Evolutionary conservation across 495 filamentous ascomycete species (phyloP), one percentile per base, ranked within the genome.

Genomic region (Letharia columbiana): DNA sequence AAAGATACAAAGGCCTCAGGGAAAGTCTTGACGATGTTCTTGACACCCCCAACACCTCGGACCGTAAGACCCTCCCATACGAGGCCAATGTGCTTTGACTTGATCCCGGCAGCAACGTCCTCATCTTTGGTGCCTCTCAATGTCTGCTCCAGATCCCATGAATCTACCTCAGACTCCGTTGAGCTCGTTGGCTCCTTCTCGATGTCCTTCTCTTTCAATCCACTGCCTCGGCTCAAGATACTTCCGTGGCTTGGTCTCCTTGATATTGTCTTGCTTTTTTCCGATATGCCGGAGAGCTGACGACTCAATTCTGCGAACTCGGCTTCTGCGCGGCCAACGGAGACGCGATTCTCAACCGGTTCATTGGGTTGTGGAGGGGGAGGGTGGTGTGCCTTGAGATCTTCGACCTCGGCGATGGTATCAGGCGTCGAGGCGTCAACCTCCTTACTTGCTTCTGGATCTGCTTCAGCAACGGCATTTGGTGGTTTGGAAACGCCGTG

Each of bases 281-380:
- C 83, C 17, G 88, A 91, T 42, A 89, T 75, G 17, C 78, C 82
- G 20, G 87, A 87, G 37, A 96, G 79, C 76, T 93, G 86, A 56
- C 84, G 81, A 70, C 84, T 89, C 28, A 95, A 79, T 67, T 91
- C 82, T 11, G 83, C 84, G 68, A 95, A 96, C 52, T 94, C 88
- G 44, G 85, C 82, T 73, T 92, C 86, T 15, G 91, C 91, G 44
- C 81, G 83, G 62, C 83, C 78, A 62, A 96, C 84, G 40, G 47
- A 42, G 33, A 64, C 49, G 33, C 62, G 45, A 56, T 56, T 57
- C 2, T 49, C 45, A 11, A 2, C 20, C 0, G 18, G 0, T 49
- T 49, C 20, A 23, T 2, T 49, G 45, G 45, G 20, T n/a, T 49
- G 6, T 49, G 45, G 8, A 23, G 45, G 45, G 20, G 20, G 45